phyloP scores from a whole-genome alignment of 2,329 filamentous ascomycete species.

The Teratosphaeria viscida region DNA sequence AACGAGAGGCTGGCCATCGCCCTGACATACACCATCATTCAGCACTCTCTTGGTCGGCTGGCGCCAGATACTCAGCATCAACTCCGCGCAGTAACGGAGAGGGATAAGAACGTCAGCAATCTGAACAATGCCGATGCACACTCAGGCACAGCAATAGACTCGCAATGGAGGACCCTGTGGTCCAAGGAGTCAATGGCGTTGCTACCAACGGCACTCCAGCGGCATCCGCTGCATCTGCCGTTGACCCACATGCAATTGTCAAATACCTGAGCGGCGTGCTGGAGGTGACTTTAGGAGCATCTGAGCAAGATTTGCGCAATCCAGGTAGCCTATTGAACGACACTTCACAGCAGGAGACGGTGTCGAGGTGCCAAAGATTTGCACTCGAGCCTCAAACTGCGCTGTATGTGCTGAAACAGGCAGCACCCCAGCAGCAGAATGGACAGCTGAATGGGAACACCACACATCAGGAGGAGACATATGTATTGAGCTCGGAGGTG shows the following conservation, averaged over 20 bases:
- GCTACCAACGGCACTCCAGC: slow-evolving; percentile 20
- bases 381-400: slow-evolving; percentile 78
- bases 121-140: background rate
- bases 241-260: slow-evolving; percentile 39
- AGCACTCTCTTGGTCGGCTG: background rate
- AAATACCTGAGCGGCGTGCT: slow-evolving; percentile 39
- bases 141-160: background rate
- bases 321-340: slow-evolving; percentile 74
- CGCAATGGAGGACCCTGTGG: slow-evolving; percentile 29
- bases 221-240: slow-evolving; percentile 16
- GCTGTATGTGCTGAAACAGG: slow-evolving; percentile 83
- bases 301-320: slow-evolving; percentile 67
- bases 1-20: background rate
- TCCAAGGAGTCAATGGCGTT: slow-evolving; percentile 25
- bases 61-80: background rate
- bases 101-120: background rate
- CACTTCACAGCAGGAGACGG: slow-evolving; percentile 61
- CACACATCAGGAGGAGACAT: slow-evolving; percentile 48
- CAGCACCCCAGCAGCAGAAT: slow-evolving; percentile 43
- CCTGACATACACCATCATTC: background rate
- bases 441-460: slow-evolving; percentile 28
- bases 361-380: slow-evolving; percentile 80
- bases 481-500: slow-evolving; percentile 73
- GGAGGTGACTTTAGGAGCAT: slow-evolving; percentile 38
- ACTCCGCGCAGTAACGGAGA: background rate